Evolutionary conservation across 257 asterid species (phyloP).

Genomic region (Penstemon newberryi): DNA sequence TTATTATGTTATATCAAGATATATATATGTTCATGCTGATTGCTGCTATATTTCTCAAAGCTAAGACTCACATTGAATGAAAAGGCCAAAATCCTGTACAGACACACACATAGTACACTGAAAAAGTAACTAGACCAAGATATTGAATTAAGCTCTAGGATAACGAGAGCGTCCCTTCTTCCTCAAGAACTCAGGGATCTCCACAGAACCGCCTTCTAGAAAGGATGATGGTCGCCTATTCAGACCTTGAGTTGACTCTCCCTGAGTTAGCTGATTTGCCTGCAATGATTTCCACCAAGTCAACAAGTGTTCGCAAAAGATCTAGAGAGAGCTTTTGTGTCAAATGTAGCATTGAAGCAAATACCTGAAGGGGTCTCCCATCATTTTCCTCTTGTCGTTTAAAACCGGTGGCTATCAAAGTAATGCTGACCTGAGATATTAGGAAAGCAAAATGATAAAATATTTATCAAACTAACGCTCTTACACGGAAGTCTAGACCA

Average conservation of each 20-base stretch:
- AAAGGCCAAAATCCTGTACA: conserved; percentile 38
- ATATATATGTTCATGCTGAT: too few species aligned
- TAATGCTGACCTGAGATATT: conserved; percentile 74
- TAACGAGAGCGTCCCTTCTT: conserved; percentile 83
- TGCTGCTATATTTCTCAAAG: conserved; percentile 15
- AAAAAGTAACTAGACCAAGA: not conserved
- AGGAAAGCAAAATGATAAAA: conserved; percentile 14
- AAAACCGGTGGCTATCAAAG: conserved; percentile 92
- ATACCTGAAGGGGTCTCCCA: conserved; percentile 67
- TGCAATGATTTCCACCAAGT: conserved; percentile 29
- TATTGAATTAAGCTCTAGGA: conserved; percentile 62
- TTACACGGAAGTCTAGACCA: too few species aligned
- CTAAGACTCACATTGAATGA: conserved; percentile 23
- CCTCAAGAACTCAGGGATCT: conserved; percentile 86
- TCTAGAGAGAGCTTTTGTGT: not conserved
- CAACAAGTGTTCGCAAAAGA: not conserved
- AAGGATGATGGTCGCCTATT: conserved; percentile 70
- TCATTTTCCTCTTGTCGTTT: conserved; percentile 95
- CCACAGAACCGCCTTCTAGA: conserved; percentile 67
- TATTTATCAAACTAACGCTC: too few species aligned
- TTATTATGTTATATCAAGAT: too few species aligned
- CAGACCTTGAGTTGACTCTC: conserved; percentile 54
- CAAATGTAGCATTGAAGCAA: not conserved
- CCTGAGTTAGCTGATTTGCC: conserved; percentile 53
- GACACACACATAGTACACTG: conserved; percentile 14